Percentiles rank a stretch among this genome's conserved stretches.
Conservation (phyloP, 2,329 filamentous ascomycete genomes). For the Chaetomiaceae sp. region DNA sequence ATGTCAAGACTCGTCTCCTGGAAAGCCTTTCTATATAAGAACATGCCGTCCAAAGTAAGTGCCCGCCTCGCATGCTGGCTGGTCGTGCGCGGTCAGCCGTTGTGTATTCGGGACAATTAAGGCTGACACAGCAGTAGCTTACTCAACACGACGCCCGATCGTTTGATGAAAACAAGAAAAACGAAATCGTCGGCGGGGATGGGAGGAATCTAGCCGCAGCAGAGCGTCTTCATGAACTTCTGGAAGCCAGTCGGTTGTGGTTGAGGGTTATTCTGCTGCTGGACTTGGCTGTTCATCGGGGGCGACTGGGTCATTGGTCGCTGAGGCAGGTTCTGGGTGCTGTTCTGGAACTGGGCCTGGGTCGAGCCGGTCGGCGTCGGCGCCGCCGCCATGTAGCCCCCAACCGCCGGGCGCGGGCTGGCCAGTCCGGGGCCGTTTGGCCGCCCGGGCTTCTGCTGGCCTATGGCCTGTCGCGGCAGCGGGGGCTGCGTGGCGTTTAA, state of each 20-base stretch:
- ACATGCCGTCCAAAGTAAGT: constrained; percentile 13
- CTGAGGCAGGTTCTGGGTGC: constrained; percentile 76
- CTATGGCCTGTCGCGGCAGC: constrained; percentile 64
- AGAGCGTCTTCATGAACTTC: constrained; percentile 88
- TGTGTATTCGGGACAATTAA: not conserved
- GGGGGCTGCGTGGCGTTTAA: constrained; percentile 92
- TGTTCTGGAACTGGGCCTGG: constrained; percentile 94
- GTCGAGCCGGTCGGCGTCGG: constrained; percentile 79
- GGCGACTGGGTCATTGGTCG: constrained; percentile 54
- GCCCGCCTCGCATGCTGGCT: constrained; percentile 3
- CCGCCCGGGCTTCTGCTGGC: constrained; percentile 62
- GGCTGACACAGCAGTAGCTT: too few species aligned
- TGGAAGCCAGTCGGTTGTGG: constrained; percentile 75
- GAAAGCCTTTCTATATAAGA: constrained; percentile 21
- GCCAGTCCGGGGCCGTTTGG: constrained; percentile 70
- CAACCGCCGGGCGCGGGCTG: constrained; percentile 59
- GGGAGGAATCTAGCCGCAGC: constrained; percentile 63
- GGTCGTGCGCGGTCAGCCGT: not conserved
- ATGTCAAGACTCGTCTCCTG: constrained; percentile 20
- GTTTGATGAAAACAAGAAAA: constrained; percentile 1
- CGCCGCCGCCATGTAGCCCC: constrained; percentile 66
- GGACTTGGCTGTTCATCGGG: constrained; percentile 30
- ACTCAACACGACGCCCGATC: constrained; percentile 13
- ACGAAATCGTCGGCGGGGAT: constrained; percentile 2
- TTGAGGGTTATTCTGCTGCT: constrained; percentile 48